A percentile compares a stretch with the other conserved stretches of the same genome.
These are phyloP conservation scores for Trebouxia sp. DNA, from an alignment of 139 green algal genomes.

Conservation along the genomic window DNA sequence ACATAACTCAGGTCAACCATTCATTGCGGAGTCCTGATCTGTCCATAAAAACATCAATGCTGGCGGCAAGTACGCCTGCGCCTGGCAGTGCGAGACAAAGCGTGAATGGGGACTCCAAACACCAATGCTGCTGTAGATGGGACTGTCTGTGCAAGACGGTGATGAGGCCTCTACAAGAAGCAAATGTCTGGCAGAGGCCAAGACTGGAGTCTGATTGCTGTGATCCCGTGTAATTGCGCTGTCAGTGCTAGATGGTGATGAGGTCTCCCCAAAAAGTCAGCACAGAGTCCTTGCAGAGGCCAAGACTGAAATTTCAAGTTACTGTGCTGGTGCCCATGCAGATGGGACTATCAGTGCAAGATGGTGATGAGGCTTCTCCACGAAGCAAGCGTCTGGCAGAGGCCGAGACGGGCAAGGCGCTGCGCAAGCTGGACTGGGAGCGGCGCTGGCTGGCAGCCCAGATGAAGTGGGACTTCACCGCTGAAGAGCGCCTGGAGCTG, in stretches of 20 bases:
- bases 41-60: too few species aligned
- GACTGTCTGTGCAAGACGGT: neutral
- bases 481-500: conserved; percentile 50
- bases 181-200: conserved; percentile 17
- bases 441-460: conserved; percentile 54
- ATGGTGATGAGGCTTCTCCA: conserved; percentile 6
- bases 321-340: neutral
- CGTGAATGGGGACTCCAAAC: too few species aligned
- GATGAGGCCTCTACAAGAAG: neutral
- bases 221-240: neutral
- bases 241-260: conserved; percentile 5
- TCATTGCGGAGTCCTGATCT: too few species aligned
- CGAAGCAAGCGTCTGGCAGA: conserved; percentile 17
- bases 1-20: too few species aligned
- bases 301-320: neutral
- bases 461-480: conserved; percentile 51
- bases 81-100: too few species aligned
- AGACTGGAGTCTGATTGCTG: neutral
- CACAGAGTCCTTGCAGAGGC: conserved; percentile 27
- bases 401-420: neutral
- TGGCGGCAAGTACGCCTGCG: too few species aligned
- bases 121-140: too few species aligned
- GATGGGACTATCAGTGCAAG: conserved; percentile 19
- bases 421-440: conserved; percentile 51
- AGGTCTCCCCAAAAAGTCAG: neutral